Percentiles rank a stretch among this genome's conserved stretches.
phyloP scores from a whole-genome alignment of 2,329 filamentous ascomycete genomes.

The Claviceps cyperi region DNA sequence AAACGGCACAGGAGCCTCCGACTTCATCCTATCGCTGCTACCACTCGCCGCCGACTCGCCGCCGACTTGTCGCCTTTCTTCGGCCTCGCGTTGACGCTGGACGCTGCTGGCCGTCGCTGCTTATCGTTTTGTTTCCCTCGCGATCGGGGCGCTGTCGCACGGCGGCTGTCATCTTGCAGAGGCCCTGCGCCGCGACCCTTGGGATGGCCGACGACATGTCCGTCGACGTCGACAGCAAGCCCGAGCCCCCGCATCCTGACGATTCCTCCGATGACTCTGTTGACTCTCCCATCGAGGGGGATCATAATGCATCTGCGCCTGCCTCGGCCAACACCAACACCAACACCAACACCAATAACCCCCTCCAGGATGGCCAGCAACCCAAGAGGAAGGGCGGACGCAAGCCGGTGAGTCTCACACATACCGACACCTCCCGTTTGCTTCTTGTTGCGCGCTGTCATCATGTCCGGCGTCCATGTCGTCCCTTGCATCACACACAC shows the following conservation, averaged over 20 bases:
- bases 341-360: constrained; percentile 16
- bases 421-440: neutral
- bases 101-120: constrained; percentile 9
- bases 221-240: constrained; percentile 42
- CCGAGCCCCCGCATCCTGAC: constrained; percentile 30
- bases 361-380: constrained; percentile 39
- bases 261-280: constrained; percentile 48
- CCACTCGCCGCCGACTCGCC: neutral
- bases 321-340: constrained; percentile 8
- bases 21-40: constrained; percentile 5
- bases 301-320: constrained; percentile 24
- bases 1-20: constrained; percentile 3
- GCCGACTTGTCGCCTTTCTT: neutral
- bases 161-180: constrained; percentile 19
- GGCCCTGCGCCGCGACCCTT: constrained; percentile 22
- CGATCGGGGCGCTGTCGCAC: constrained; percentile 22
- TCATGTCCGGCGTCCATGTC: neutral
- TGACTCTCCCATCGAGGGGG: constrained; percentile 45
- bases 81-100: constrained; percentile 1
- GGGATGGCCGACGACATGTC: constrained; percentile 56
- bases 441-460: neutral
- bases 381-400: constrained; percentile 95
- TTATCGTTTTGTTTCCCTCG: constrained; percentile 18
- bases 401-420: constrained; percentile 65
- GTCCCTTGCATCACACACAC: neutral